phyloP scores from a whole-genome alignment of 202 grass and related monocot species.

The Schoenoplectus tabernaemontani region DNA sequence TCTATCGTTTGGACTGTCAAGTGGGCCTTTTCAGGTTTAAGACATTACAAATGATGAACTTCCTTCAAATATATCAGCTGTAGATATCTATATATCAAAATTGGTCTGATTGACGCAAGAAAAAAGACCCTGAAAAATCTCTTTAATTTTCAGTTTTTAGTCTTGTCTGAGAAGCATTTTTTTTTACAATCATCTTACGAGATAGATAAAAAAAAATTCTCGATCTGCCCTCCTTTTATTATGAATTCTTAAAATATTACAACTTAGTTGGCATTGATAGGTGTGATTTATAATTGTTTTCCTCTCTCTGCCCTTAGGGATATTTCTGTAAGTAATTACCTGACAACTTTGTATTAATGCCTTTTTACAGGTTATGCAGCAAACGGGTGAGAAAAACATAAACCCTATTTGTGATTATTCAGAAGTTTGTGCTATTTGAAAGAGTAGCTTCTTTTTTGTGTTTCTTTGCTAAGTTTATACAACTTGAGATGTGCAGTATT shows the following conservation, averaged over 20 bases:
- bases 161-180: not conserved
- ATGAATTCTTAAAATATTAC: not conserved
- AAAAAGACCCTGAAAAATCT: not conserved
- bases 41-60: not conserved
- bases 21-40: not conserved
- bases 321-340: not conserved
- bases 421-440: not conserved
- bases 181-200: not conserved
- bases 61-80: not conserved
- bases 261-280: not conserved
- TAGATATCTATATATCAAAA: not conserved
- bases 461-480: not conserved
- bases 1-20: not conserved
- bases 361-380: conserved; percentile 75
- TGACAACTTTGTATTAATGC: conserved; percentile 23
- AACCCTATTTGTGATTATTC: not conserved
- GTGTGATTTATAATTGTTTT: not conserved
- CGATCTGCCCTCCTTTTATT: not conserved
- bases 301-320: not conserved
- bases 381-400: conserved; percentile 46
- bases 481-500: conserved; percentile 43
- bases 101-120: not conserved
- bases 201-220: not conserved
- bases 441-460: not conserved
- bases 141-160: not conserved